phyloP scores from a whole-genome alignment of 2,329 filamentous ascomycete species.

The Colletotrichum sp. region DNA sequence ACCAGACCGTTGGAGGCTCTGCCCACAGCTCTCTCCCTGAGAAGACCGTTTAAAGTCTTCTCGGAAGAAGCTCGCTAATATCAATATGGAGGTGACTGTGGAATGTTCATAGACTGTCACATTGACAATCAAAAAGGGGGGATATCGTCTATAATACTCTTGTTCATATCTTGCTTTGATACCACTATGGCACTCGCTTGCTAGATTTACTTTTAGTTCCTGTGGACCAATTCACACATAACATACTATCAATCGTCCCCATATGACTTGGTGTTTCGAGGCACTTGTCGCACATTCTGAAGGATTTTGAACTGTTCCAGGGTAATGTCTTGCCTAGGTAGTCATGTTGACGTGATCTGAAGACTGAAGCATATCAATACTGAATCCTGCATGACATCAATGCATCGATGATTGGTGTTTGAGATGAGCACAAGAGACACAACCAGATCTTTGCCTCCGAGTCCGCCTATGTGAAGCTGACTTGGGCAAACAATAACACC shows the following conservation, averaged over 20 bases:
- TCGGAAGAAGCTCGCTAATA: not conserved
- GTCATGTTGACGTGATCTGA: not conserved
- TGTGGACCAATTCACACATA: not conserved
- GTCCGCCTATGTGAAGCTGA: not conserved
- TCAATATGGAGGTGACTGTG: not conserved
- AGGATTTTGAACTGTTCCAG: not conserved
- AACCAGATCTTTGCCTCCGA: not conserved
- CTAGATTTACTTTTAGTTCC: slow-evolving; percentile 3
- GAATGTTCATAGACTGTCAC: not conserved
- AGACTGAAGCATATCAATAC: rapidly evolving
- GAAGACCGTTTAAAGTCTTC: slow-evolving; percentile 10
- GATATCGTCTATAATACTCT: slow-evolving; percentile 5
- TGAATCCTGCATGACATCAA: not conserved
- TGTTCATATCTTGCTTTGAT: slow-evolving; percentile 17
- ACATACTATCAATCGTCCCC: not conserved
- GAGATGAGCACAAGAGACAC: not conserved
- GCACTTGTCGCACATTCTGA: not conserved
- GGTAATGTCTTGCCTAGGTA: not conserved
- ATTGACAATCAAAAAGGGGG: not conserved
- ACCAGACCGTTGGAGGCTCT: slow-evolving; percentile 2
- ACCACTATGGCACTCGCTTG: slow-evolving; percentile 9
- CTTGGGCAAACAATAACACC: not conserved
- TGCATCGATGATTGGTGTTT: not conserved
- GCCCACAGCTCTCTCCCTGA: slow-evolving; percentile 21
- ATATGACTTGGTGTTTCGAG: not conserved